These are phyloP conservation scores for Candida pseudoviswanathii DNA, from an alignment of 1,139 yeast genomes.

Conservation along the genomic window DNA sequence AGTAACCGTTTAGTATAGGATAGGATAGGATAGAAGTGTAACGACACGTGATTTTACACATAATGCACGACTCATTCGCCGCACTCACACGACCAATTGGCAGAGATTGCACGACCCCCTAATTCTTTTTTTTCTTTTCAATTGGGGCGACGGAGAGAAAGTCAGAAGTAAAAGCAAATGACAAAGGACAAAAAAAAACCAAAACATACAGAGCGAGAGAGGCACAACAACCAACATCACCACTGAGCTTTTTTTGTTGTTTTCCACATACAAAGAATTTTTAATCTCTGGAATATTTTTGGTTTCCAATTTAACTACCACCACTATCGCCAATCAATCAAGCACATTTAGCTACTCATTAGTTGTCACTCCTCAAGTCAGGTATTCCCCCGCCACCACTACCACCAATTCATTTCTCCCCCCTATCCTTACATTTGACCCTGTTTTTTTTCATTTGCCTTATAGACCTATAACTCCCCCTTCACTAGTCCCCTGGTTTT, in stretches of 20 bases:
- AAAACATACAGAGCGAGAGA: not conserved
- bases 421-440: not conserved
- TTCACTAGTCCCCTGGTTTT: not conserved
- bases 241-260: not conserved
- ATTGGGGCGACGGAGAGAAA: not conserved
- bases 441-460: not conserved
- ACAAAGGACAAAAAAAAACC: not conserved
- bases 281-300: not conserved
- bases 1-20: no score
- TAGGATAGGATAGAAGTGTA: no score
- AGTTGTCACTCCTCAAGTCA: not conserved
- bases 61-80: not conserved
- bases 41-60: not conserved
- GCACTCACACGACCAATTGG: not conserved
- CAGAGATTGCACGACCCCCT: constrained; percentile 1
- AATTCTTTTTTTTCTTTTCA: not conserved
- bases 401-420: not conserved
- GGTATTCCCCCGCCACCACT: not conserved
- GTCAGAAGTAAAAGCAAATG: not conserved
- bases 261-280: not conserved
- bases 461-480: not conserved
- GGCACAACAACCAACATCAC: not conserved
- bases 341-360: constrained; percentile 3
- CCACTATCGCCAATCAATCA: not conserved
- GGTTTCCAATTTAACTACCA: not conserved